phyloP scores from a whole-genome alignment of 805 yeast species.

The Ogataea haglerorum region DNA sequence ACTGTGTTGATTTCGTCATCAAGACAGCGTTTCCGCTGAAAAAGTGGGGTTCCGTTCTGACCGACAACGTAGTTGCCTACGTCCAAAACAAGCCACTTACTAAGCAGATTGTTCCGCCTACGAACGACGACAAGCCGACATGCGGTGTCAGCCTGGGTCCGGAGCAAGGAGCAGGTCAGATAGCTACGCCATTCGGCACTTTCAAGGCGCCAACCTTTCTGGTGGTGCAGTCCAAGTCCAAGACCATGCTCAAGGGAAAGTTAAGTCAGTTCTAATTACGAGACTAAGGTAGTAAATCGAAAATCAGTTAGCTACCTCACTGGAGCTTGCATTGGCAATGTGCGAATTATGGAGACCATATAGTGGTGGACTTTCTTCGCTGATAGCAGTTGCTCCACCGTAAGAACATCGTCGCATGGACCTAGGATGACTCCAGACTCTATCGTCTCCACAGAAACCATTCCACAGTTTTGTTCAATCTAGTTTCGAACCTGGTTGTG shows the following conservation, averaged over 20 bases:
- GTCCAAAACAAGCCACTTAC: constrained; percentile 1
- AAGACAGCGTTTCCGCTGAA: constrained; percentile 21
- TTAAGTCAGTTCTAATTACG: not conserved
- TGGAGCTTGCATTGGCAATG: constrained; percentile 2
- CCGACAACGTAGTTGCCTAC: constrained; percentile 17
- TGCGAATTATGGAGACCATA: not conserved
- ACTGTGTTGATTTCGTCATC: constrained; percentile 24
- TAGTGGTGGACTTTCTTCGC: not conserved
- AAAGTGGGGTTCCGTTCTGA: constrained; percentile 15
- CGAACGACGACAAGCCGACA: not conserved
- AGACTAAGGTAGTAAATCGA: too few relatives aligned
- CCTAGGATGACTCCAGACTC: constrained; percentile 17
- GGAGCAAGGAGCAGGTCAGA: constrained; percentile 27
- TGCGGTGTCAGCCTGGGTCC: constrained; percentile 27
- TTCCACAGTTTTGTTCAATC: constrained; percentile 1
- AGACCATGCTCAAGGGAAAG: constrained; percentile 14
- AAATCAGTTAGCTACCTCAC: too few relatives aligned
- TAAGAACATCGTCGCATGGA: constrained; percentile 14
- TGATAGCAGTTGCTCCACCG: constrained; percentile 10
- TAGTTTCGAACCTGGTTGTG: constrained; percentile 33
- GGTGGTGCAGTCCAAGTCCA: constrained; percentile 19
- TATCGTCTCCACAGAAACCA: constrained; percentile 19
- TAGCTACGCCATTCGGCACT: constrained; percentile 22
- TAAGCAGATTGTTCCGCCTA: not conserved
- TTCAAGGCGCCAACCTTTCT: constrained; percentile 21